phyloP scores from a whole-genome alignment of 202 grass and related monocot species.

The Dendrocalamus latiflorus region DNA sequence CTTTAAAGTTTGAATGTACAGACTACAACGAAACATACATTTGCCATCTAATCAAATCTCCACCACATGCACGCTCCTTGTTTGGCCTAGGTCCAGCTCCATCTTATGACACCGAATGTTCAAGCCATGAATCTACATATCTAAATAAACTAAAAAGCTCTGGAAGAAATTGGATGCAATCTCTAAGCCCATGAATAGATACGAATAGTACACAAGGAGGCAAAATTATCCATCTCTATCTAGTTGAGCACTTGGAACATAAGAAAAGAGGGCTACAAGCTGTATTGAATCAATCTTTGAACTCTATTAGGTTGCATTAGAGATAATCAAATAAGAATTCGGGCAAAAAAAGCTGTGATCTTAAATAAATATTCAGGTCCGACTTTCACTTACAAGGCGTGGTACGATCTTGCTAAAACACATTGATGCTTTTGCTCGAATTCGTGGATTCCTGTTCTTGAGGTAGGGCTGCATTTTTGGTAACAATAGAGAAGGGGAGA shows the following conservation, averaged over 20 bases:
- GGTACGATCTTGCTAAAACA: constrained; percentile 86
- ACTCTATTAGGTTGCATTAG: neutral
- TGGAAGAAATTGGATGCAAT: neutral
- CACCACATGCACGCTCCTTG: neutral
- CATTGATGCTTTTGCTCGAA: constrained; percentile 92
- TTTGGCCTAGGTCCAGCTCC: neutral
- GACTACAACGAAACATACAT: constrained; percentile 8
- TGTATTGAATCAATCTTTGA: neutral
- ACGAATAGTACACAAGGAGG: neutral
- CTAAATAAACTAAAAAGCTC: neutral
- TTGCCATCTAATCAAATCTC: neutral
- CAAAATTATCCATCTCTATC: neutral
- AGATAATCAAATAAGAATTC: neutral
- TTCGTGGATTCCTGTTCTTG: constrained; percentile 80
- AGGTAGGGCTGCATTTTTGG: constrained; percentile 81
- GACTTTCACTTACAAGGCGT: constrained; percentile 65
- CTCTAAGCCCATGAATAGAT: neutral
- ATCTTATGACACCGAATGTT: neutral
- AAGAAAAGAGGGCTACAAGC: neutral
- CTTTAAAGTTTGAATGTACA: neutral
- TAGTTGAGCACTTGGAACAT: neutral
- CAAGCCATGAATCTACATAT: neutral
- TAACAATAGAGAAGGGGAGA: constrained; percentile 60
- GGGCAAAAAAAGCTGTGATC: neutral
- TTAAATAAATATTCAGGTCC: neutral